These are phyloP conservation scores for Mycena filopes DNA, from an alignment of 768 basidiomycete genomes.

Conservation along the genomic window DNA sequence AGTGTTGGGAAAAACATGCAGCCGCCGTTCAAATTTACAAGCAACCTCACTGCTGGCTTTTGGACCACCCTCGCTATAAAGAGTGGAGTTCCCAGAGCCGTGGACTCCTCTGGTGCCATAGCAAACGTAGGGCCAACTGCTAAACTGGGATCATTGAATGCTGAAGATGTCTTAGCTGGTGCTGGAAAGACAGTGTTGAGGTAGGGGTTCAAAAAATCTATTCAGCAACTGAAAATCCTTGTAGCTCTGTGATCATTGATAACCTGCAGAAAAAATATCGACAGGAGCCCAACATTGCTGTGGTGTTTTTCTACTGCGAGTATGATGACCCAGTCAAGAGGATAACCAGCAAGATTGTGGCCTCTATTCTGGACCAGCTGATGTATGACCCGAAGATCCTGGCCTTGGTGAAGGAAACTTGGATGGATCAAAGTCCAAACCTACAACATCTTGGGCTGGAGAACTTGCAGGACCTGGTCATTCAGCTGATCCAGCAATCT, in stretches of 20 bases:
- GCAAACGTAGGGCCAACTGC: constrained; percentile 28
- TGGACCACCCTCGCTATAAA: not conserved
- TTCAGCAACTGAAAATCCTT: not conserved
- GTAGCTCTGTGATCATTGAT: constrained; percentile 23
- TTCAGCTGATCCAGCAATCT: constrained; percentile 19
- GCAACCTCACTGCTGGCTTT: constrained; percentile 24
- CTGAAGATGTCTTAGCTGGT: constrained; percentile 9
- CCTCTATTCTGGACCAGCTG: constrained; percentile 24
- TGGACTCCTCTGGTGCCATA: constrained; percentile 26
- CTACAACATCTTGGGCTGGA: constrained; percentile 18
- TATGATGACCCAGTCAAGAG: constrained; percentile 22
- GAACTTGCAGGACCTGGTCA: constrained; percentile 19
- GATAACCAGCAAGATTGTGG: constrained; percentile 13
- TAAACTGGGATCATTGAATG: no score
- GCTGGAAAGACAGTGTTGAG: constrained; percentile 25
- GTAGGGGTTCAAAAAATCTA: not conserved
- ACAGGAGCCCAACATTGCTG: constrained; percentile 8
- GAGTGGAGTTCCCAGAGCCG: not conserved
- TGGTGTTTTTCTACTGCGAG: constrained; percentile 27
- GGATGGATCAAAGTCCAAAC: constrained; percentile 24
- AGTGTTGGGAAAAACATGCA: constrained; percentile 31
- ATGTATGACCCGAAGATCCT: constrained; percentile 23
- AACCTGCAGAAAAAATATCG: constrained; percentile 7
- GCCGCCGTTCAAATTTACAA: constrained; percentile 9
- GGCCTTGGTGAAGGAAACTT: constrained; percentile 17